Conservation (phyloP, 441 rosid genomes). For the Erodium trifolium region DNA sequence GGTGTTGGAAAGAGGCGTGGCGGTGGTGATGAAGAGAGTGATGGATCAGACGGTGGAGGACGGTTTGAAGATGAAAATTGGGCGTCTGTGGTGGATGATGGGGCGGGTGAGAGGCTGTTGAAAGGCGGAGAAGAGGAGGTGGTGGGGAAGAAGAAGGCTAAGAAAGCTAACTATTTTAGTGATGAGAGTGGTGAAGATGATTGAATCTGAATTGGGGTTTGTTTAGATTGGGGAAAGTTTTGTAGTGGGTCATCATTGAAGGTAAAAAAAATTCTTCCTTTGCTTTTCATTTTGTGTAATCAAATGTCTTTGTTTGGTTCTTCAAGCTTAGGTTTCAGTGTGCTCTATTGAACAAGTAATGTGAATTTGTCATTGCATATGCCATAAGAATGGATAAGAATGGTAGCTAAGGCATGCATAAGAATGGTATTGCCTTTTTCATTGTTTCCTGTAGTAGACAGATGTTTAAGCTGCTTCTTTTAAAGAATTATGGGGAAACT, state of each 20-base stretch:
- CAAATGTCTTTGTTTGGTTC: background rate
- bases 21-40: slow-evolving; percentile 15
- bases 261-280: background rate
- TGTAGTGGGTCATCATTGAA: background rate
- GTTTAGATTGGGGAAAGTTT: background rate
- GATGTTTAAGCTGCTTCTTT: too few species aligned
- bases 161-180: slow-evolving; percentile 72
- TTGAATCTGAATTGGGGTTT: slow-evolving; percentile 22
- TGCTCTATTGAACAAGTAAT: background rate
- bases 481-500: too few species aligned
- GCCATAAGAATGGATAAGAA: background rate
- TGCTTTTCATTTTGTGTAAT: background rate
- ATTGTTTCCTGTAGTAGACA: too few species aligned
- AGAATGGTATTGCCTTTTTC: too few species aligned
- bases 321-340: background rate
- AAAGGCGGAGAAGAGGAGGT: slow-evolving; percentile 30
- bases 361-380: background rate
- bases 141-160: slow-evolving; percentile 35
- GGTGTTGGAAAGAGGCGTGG: slow-evolving; percentile 19
- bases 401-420: too few species aligned
- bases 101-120: slow-evolving; percentile 68
- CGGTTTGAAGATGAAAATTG: slow-evolving; percentile 75
- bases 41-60: slow-evolving; percentile 19
- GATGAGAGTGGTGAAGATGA: slow-evolving; percentile 92
- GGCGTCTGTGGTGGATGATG: slow-evolving; percentile 80